Base-by-base conservation (phyloP, 176 grass and related monocot genomes). In the Zizania latifolia region DNA sequence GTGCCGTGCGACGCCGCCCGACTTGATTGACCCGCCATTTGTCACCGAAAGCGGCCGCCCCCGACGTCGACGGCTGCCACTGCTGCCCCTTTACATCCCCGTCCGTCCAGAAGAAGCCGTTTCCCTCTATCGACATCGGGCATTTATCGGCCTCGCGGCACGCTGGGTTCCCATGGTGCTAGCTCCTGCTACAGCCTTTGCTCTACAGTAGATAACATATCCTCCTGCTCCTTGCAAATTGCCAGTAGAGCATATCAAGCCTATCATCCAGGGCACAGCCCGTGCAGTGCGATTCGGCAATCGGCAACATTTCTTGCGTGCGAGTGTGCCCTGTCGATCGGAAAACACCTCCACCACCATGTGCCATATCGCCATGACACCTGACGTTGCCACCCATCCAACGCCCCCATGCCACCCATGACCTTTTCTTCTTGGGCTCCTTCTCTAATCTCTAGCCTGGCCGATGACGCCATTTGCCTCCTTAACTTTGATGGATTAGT, bases 21-120 rank as follows among this genome's bases (percentile, higher is more conserved):
- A 13, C 86, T 68, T 83, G 39, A 71, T 56, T 68, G 68, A 17
- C 80, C 80, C 74, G 86, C 70, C 75, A 68, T 62, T 83, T 78
- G 80, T 69, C 86, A 68, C 17, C 35, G 75, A 88, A 79, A 84
- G 86, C 75, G 86, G 69, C 70, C 43, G 34, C 32, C 22, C 14
- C 28, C 12, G 86, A 83, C 54, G 75, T 32, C 45, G 85, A 83
- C 17, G 29, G 22, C 14, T 53, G 34, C 61, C n/a, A 37, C 58
- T 24, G 61, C 17, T 60, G 70, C 62, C 71, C 55, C 65, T 66
- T 37, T 44, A 38, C 10, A 46, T 33, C 77, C 65, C 79, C 68
- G 39, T 30, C 46, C 66, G 22, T 62, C 56, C 61, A 29, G 75
- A 74, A 79, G 32, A 37, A 1, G 73, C 72, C 78, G 84, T 33